phyloP scores from a whole-genome alignment of 2,329 filamentous ascomycete species.

The Cercospora sesami region DNA sequence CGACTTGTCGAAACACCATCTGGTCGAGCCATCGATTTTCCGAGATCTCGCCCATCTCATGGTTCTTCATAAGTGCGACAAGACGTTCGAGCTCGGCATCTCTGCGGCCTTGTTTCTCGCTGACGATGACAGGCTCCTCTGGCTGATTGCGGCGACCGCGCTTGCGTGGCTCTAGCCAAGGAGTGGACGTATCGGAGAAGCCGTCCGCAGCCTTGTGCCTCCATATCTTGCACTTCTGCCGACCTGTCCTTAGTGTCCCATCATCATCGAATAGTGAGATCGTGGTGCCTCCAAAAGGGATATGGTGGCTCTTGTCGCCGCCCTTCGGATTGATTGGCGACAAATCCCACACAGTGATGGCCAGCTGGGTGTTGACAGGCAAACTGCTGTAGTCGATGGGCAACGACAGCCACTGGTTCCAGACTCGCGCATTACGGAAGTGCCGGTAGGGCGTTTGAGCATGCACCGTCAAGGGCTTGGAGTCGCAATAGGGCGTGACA shows the following conservation, averaged over 20 bases:
- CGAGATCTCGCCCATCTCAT: conserved; percentile 95
- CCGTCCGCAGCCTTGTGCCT: conserved; percentile 83
- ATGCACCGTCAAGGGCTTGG: conserved; percentile 88
- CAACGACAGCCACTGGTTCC: conserved; percentile 95
- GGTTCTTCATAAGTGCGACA: conserved; percentile 90
- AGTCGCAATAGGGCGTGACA: conserved; percentile 91
- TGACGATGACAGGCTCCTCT: conserved; percentile 61
- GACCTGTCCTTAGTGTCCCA: conserved; percentile 84
- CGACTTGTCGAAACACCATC: conserved; percentile 85
- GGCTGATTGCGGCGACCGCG: conserved; percentile 51
- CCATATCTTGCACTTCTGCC: conserved; percentile 87
- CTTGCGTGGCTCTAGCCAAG: conserved; percentile 62
- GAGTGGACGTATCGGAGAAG: conserved; percentile 75
- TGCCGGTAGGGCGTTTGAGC: conserved; percentile 90
- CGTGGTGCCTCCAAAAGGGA: conserved; percentile 93
- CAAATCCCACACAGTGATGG: conserved; percentile 93
- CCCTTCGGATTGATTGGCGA: conserved; percentile 73
- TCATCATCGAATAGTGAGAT: conserved; percentile 89
- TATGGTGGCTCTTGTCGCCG: conserved; percentile 71
- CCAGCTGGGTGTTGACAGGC: conserved; percentile 77
- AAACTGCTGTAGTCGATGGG: conserved; percentile 82
- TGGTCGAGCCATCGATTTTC: conserved; percentile 94
- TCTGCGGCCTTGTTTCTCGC: conserved; percentile 38
- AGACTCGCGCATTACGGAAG: conserved; percentile 72
- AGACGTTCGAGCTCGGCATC: conserved; percentile 80